Evolutionary conservation across 148 eudicot genomes (phyloP), one percentile per base, ranked within the genome.

Genomic region (Vaccinium corymbosum): DNA sequence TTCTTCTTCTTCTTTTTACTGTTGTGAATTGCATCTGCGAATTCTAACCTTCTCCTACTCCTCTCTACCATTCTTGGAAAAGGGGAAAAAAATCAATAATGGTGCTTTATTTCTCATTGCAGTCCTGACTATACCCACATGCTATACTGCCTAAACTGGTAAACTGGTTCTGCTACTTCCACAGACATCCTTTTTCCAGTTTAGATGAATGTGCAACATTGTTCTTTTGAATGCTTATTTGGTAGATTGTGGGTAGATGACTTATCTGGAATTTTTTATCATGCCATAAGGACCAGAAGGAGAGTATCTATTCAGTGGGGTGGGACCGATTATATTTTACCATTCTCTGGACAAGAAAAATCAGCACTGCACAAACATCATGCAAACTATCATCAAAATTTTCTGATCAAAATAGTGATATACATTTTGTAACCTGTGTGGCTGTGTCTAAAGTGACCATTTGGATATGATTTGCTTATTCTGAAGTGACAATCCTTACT

Each of bases 101-200:
- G 46, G 80, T 85, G 49, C 76, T 62, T 59, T 82, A 80, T 82
- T 35, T 68, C 78, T 64, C 77, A 42, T 80, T 46, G 50, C 48
- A 64, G 51, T 82, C 79, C 85, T 82, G 87, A 82, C 87, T 32
- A 53, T 85, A 81, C 32, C 71, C 84, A 82, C 87, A 82, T 85
- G 87, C 87, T 68, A 20, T 70, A 42, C 84, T 76, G 81, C 57
- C 76, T 9, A 27, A 42, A 42, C 46, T 42, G 46, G 46, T 72
- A 15, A 62, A 64, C 76, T 74, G 77, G 76, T 50, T 80, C 80
- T 49, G 82, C 81, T 62, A 51, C 84, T 80, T 55, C 68, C 53
- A 48, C 87, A 68, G 12, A 6, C 32, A 51, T 29, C 84, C 62
- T 71, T 82, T 20, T 71, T 42, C 6, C 82, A 70, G 84, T 68